Conservation (phyloP, 2,329 filamentous ascomycete genomes). For the Furcasterigmium sp. region DNA sequence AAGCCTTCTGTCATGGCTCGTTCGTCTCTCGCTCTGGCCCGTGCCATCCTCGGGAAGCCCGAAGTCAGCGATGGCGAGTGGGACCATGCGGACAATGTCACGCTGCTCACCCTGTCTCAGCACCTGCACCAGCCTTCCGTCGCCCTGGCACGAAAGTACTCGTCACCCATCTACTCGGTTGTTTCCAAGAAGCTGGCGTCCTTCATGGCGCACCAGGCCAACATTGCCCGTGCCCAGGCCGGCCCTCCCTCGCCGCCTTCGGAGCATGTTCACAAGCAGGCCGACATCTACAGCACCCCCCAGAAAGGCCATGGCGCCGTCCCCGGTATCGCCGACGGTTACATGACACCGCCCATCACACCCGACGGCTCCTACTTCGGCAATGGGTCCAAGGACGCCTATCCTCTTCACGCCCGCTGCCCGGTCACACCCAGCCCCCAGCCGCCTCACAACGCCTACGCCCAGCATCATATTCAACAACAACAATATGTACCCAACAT, state of each 20-base stretch:
- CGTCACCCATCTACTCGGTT: slow-evolving; percentile 44
- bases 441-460: slow-evolving; percentile 29
- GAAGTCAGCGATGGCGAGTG: slow-evolving; percentile 74
- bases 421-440: slow-evolving; percentile 59
- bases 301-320: slow-evolving; percentile 65
- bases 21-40: slow-evolving; percentile 77
- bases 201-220: slow-evolving; percentile 55
- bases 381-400: slow-evolving; percentile 39
- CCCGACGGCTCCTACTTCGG: slow-evolving; percentile 62
- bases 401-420: slow-evolving; percentile 47
- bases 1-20: slow-evolving; percentile 87
- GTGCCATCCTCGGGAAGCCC: slow-evolving; percentile 77
- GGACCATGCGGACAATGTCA: slow-evolving; percentile 67
- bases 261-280: slow-evolving; percentile 46
- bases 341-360: slow-evolving; percentile 81
- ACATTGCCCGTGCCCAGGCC: slow-evolving; percentile 41
- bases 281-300: slow-evolving; percentile 69
- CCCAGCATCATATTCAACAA: slow-evolving; percentile 30
- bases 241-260: slow-evolving; percentile 50
- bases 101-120: slow-evolving; percentile 54
- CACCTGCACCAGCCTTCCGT: slow-evolving; percentile 54
- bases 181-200: slow-evolving; percentile 52
- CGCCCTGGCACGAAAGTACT: slow-evolving; percentile 56
- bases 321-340: slow-evolving; percentile 63
- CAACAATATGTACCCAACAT: slow-evolving; percentile 37